Evolutionary conservation across 495 filamentous ascomycete species (phyloP), one percentile per base, ranked within the genome.

Genomic region (Antarctomyces pellizariae): DNA sequence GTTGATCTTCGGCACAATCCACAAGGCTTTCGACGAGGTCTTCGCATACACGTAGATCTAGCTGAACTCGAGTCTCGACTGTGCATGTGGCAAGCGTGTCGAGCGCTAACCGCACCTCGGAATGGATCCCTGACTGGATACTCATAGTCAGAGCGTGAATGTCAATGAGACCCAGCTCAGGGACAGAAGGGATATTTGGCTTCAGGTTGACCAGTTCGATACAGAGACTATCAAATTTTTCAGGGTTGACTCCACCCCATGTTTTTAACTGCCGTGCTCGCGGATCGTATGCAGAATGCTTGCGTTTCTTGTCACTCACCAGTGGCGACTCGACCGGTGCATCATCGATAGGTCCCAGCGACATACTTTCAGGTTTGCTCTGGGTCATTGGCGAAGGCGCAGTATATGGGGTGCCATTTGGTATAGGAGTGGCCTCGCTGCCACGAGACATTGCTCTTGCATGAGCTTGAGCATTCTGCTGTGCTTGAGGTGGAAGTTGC

Each of bases 101-200:
- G 26, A 97, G 50, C 7, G 86, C 84, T 36, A 90, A 50, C 6
- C 82, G 70, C 14, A 92, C 67, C 45, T 97, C 86, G 7, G 67
- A 69, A 38, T 78, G 64, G 27, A 97, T 76, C 2, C 84, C 86
- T 32, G 75, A 90, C 34, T 89, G 78, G n/a, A 97, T 55, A 39
- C 78, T 76, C 59, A 78, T 76, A 1, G 68, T 90, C 21, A 97
- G 57, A n/a, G 84, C 79, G 36, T 79, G 75, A 15, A 93, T 71
- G 39, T 97, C 83, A 29, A 97, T 70, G 9, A 75, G 53, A 7
- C 86, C 86, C 16, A 93, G 53, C 36, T 97, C 84, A 3, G 55
- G 49, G n/a, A 75, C 59, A 1, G 52, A 46, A 2, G 86, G 86
- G 22, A 83, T 56, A 34, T 67, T 70, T 1, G 79, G 77, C 38